Conservation (phyloP, 169 alveolate genomes). For the Eimeria acervulina region DNA sequence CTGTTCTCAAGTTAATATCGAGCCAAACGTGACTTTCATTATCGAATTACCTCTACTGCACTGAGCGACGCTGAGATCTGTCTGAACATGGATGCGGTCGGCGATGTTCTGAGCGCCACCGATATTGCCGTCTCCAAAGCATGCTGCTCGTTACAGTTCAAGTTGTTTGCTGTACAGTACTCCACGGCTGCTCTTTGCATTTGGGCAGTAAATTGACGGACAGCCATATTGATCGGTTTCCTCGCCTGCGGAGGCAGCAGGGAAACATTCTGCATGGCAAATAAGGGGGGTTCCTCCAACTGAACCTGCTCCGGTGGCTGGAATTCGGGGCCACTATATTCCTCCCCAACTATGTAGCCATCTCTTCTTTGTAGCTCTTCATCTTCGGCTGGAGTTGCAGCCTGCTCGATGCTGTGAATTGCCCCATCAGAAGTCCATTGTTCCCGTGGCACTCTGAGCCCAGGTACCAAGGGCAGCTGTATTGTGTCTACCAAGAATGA, state of each 20-base stretch:
- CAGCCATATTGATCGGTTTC: slow-evolving; percentile 45
- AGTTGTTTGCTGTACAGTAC: slow-evolving; percentile 52
- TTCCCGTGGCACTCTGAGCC: neutral
- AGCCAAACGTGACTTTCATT: neutral
- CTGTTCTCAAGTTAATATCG: neutral
- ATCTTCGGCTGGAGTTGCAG: neutral
- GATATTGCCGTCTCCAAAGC: slow-evolving; percentile 69
- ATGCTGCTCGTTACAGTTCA: slow-evolving; percentile 66
- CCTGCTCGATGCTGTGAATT: neutral
- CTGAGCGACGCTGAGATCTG: slow-evolving; percentile 77
- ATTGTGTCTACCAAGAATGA: slow-evolving; percentile 41
- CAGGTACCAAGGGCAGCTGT: slow-evolving; percentile 21
- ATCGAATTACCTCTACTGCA: slow-evolving; percentile 40
- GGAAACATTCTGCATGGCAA: slow-evolving; percentile 60
- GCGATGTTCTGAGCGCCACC: slow-evolving; percentile 71
- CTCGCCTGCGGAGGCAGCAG: slow-evolving; percentile 47
- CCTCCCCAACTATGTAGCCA: slow-evolving; percentile 60
- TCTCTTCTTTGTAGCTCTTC: slow-evolving; percentile 39
- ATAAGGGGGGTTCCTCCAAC: slow-evolving; percentile 45
- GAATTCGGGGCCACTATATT: slow-evolving; percentile 64
- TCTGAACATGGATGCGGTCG: slow-evolving; percentile 67
- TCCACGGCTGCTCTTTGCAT: slow-evolving; percentile 70
- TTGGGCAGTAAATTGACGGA: slow-evolving; percentile 1
- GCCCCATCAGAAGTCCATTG: neutral
- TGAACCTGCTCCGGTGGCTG: neutral